Percentiles rank a stretch among this genome's conserved stretches.
These are phyloP conservation scores for Neospermospora avenae DNA, from an alignment of 2,329 filamentous ascomycete genomes.

Conservation along the genomic window DNA sequence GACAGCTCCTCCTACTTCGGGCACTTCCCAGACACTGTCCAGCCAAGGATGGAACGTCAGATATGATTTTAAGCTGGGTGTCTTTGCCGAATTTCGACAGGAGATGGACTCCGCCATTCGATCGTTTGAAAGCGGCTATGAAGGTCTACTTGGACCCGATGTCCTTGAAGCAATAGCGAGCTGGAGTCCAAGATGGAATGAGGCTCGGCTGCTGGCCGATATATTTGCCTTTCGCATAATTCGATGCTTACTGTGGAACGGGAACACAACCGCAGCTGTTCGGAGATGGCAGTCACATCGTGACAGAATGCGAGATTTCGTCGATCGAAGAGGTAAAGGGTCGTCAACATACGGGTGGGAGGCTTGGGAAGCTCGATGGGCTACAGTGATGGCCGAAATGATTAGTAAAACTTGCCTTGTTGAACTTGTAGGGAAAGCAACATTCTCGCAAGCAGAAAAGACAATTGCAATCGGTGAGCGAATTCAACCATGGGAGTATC, in stretches of 20 bases:
- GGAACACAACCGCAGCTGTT: constrained; percentile 74
- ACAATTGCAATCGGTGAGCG: constrained; percentile 51
- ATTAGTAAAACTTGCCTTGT: constrained; percentile 52
- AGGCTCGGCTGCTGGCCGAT: constrained; percentile 86
- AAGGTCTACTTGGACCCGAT: constrained; percentile 75
- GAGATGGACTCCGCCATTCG: constrained; percentile 86
- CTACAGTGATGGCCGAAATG: constrained; percentile 58
- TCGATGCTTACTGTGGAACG: constrained; percentile 77
- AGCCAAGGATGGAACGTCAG: constrained; percentile 86
- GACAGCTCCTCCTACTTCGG: constrained; percentile 76
- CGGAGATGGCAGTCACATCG: constrained; percentile 78
- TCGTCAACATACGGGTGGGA: constrained; percentile 90
- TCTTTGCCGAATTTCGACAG: constrained; percentile 89
- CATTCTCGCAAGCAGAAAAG: constrained; percentile 59
- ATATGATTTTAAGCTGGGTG: constrained; percentile 89
- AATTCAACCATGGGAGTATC: constrained; percentile 58
- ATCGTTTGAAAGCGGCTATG: constrained; percentile 84
- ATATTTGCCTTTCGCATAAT: constrained; percentile 75
- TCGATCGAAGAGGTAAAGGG: constrained; percentile 80
- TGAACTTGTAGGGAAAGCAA: constrained; percentile 43
- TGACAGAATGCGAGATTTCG: constrained; percentile 68
- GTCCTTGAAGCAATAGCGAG: constrained; percentile 84
- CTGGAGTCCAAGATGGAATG: constrained; percentile 88
- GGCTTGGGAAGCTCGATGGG: constrained; percentile 83
- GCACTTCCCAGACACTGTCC: constrained; percentile 82